Base-by-base conservation (phyloP, 225 moss, liverwort and hornwort species). In the Sphagnum tenellum region DNA sequence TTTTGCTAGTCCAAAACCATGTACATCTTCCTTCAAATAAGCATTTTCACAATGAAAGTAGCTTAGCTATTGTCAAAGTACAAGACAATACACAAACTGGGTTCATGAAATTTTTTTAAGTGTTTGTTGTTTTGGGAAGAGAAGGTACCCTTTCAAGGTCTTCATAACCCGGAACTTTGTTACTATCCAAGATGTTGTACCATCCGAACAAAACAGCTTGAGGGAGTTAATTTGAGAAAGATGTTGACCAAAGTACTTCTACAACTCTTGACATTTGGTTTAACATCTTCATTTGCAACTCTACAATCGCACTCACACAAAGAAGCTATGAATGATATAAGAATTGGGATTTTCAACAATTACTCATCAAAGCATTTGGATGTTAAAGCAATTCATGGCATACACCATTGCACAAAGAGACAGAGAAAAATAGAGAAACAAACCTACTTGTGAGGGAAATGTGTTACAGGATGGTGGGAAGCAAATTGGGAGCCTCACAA, bases 131-230 rank as follows among this genome's bases (percentile, higher is more conserved):
- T 58, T 12, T 58, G 57, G 9, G 57, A 12, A 13, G 61, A 7
- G 6, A 7, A 84, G 84, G 61, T 84, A 55, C 80, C 84, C 13
- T 75, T 84, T 56, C 80, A 80, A 73, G 78, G 71, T 57, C 65
- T 84, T 8, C 69, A 73, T 9, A 71, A 62, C 49, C 80, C 84
- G 3, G 80, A 81, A 47, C 69, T 69, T 8, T 71, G 78, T 5
- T 72, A 65, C 69, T 78, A 78, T 63, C 44, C 71, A 49, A 71
- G 78, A 51, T 75, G 65, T 44, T 69, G 64, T 67, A 51, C 80
- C 47, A 78, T 84, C 71, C 84, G 84, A 7, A 67, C 64, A 7
- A 75, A 81, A 72, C 77, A 78, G 6, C 65, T 78, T 8, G 80
- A 75, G 69, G 75, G 77, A 7, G 71, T 75, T 62, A 71, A 73